Evolutionary conservation across 208 protist genomes (phyloP), one percentile per base, ranked within the genome.

Genomic region (Wallacemonas sp.): DNA sequence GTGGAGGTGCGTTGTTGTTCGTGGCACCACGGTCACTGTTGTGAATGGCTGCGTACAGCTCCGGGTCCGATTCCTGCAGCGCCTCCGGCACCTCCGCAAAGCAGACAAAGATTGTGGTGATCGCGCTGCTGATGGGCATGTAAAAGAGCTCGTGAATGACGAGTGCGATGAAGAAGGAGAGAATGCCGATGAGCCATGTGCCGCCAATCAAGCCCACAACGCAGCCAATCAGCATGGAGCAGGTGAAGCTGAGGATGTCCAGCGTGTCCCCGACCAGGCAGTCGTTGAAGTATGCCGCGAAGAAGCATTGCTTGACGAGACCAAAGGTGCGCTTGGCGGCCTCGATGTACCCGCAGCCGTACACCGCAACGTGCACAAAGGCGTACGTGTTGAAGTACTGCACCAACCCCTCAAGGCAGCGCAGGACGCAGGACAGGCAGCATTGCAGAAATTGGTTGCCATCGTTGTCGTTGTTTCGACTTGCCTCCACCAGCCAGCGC

Each of bases 351-450:
- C 86, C 72, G 63, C 80, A 93, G 56, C 94, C 94, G 73, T 97
- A 97, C 63, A 97, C 89, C 24, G 93, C 94, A 41, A 97, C 82
- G 60, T 97, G 91, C 21, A 95, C 86, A 72, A 95, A 97, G 30
- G 94, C 94, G 77, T 97, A 97, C 33, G 65, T 80, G 70, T 97
- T 97, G 78, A 97, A 97, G 75, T 93, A 94, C 71, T 93, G 56
- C 30, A 95, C 33, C 12, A 96, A 56, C 26, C 27, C n/a, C 75
- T 97, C 82, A 6, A 97, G 68, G 63, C 77, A 91, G 36, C 55
- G 33, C 22, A 97, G 69, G 26, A 90, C 42, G 63, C 75, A 83
- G 24, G 62, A 61, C n/a, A 74, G 30, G 15, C 75, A 19, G 64
- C 76, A 95, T 9, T 53, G 65, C 30, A 83, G 0, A 28, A 88